Evolutionary conservation across 257 asterid species (phyloP), one percentile per base, ranked within the genome.

Genomic region (Thymus mandschuricus): DNA sequence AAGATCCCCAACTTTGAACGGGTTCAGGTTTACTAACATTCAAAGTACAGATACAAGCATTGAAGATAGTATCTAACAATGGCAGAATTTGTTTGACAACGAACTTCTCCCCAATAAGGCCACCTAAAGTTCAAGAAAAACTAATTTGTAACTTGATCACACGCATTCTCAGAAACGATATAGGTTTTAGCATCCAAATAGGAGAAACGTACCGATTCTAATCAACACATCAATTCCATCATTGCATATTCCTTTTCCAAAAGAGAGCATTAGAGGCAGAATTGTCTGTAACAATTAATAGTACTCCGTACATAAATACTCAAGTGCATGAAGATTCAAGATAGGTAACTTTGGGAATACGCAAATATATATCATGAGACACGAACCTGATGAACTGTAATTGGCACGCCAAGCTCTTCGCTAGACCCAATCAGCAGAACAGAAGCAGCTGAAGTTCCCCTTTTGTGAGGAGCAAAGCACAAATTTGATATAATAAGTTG

Each of bases 331-430:
- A 29, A 48, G 28, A 65, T 27, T 61, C 45, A 40, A 55, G 64
- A 8, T 27, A 75, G 59, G 52, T 48, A 34, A 45, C 6, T 71
- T 40, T 10, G 69, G 55, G 43, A 64, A 60, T 69, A 64, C 56
- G 68, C 44, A 68, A 21, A 27, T 34, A 64, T 50, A 52, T 38
- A 70, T 49, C 28, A 9, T 38, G 33, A 54, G 38, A 73, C 61
- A 56, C 48, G 60, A 67, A 94, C 99, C 99, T 94, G 99, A 79
- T 94, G 87, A 82, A 88, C 88, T 15, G 98, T 94, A 82, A 94
- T 78, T 61, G 99, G 99, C 72, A 89, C 82, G 48, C 99, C 98
- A 78, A 89, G 92, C 85, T 94, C 99, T 81, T 94, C 99, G 66
- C 98, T 89, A 74, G 96, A 94, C 74, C 99, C 96, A 73, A 91